phyloP scores from a whole-genome alignment of 768 basidiomycete species.

The Boletus rubescentipes region DNA sequence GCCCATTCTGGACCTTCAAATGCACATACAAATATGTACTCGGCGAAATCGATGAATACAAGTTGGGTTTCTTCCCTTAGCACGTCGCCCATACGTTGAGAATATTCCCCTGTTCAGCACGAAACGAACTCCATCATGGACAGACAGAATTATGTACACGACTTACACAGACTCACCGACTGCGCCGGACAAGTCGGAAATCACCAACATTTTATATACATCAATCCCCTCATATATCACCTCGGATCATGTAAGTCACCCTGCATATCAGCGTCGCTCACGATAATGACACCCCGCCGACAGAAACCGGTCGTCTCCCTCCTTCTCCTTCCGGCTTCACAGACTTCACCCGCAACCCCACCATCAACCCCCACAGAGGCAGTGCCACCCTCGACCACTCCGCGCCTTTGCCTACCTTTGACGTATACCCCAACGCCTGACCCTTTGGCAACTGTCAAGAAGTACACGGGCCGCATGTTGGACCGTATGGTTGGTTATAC shows the following conservation, averaged over 20 bases:
- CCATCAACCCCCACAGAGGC: conserved; percentile 24
- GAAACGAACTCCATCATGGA: conserved; percentile 86
- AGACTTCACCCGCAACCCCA: conserved; percentile 21
- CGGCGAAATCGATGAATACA: conserved; percentile 81
- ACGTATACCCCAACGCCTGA: conserved; percentile 55
- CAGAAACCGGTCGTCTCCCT: conserved; percentile 88
- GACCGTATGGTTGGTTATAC: conserved; percentile 75
- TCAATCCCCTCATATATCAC: conserved; percentile 80
- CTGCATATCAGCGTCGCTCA: not conserved
- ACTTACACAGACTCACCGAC: conserved; percentile 67
- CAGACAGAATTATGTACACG: conserved; percentile 87
- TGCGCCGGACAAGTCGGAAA: conserved; percentile 47
- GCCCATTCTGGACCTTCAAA: conserved; percentile 86
- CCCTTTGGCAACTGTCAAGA: conserved; percentile 52
- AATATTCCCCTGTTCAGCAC: conserved; percentile 36
- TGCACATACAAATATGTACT: conserved; percentile 88
- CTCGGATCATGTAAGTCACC: conserved; percentile 77
- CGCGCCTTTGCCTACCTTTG: conserved; percentile 50
- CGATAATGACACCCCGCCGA: not conserved
- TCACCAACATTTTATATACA: conserved; percentile 72
- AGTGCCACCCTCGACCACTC: conserved; percentile 24
- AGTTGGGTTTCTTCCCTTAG: conserved; percentile 37
- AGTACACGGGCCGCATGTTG: conserved; percentile 59
- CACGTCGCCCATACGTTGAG: conserved; percentile 1
- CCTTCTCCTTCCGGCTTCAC: conserved; percentile 55